Evolutionary conservation across 139 green algal genomes (phyloP).

Genomic region (Chlorokybus atmophyticus): DNA sequence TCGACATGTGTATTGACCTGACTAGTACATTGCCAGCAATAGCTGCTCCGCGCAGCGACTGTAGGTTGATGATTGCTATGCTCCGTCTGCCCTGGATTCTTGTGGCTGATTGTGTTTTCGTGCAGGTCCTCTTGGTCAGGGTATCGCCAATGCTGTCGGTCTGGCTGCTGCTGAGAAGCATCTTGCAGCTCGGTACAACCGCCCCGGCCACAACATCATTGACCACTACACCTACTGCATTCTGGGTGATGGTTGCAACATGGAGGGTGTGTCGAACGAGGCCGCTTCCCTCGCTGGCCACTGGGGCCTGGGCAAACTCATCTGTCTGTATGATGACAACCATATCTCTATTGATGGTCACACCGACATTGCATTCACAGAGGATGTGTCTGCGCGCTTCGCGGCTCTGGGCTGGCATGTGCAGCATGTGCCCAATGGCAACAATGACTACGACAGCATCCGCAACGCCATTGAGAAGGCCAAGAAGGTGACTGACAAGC

Average conservation of each 20-base stretch:
- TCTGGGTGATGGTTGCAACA: slow-evolving; percentile 95
- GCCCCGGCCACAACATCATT: slow-evolving; percentile 75
- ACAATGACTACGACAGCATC: slow-evolving; percentile 75
- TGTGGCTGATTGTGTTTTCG: slow-evolving; percentile 3
- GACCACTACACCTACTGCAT: slow-evolving; percentile 99
- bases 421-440: slow-evolving; percentile 69
- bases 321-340: slow-evolving; percentile 98
- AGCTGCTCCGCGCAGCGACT: not conserved
- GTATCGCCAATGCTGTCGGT: slow-evolving; percentile 90
- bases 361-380: slow-evolving; percentile 95
- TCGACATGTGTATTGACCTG: too few species aligned
- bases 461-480: slow-evolving; percentile 56
- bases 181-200: slow-evolving; percentile 96
- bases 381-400: slow-evolving; percentile 83
- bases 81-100: not conserved
- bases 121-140: slow-evolving; percentile 84
- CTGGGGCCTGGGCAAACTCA: slow-evolving; percentile 98
- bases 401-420: slow-evolving; percentile 33
- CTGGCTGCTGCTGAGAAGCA: slow-evolving; percentile 84
- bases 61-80: not conserved
- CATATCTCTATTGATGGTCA: slow-evolving; percentile 95
- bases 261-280: slow-evolving; percentile 98
- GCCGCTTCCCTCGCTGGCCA: slow-evolving; percentile 89
- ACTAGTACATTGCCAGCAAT: too few species aligned
- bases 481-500: slow-evolving; percentile 85